These are phyloP conservation scores for Aegilops sharonensis DNA, from an alignment of 176 grass and related monocot genomes.

Conservation along the genomic window DNA sequence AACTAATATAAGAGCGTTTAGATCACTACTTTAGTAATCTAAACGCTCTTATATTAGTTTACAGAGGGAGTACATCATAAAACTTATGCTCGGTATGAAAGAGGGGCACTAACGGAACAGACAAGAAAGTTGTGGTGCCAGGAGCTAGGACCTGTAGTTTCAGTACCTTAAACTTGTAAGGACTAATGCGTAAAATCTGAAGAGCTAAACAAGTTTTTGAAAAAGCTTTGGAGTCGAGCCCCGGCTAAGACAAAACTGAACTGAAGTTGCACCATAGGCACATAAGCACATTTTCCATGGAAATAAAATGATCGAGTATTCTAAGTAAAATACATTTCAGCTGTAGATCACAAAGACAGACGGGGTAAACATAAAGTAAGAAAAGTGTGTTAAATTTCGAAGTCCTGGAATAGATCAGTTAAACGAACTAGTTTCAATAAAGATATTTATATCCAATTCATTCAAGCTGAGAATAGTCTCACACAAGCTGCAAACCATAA, in stretches of 20 bases:
- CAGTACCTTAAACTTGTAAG: not conserved
- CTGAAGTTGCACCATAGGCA: not conserved
- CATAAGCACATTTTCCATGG: not conserved
- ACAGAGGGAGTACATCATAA: not conserved
- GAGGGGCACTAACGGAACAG: not conserved
- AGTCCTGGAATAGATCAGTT: constrained; percentile 5
- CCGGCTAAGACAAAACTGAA: not conserved
- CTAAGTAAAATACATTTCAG: constrained; percentile 7
- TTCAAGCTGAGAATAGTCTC: not conserved
- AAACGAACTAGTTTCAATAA: constrained; percentile 11
- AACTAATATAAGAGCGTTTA: too few species aligned
- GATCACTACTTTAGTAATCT: too few species aligned
- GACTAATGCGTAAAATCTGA: not conserved
- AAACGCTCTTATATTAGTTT: too few species aligned
- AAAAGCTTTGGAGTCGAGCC: not conserved
- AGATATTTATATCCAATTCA: not conserved
- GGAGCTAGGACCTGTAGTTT: not conserved
- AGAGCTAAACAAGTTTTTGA: not conserved
- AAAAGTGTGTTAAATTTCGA: not conserved
- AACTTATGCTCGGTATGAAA: not conserved
- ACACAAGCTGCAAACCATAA: not conserved
- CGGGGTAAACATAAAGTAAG: not conserved
- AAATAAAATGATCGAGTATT: constrained; percentile 10
- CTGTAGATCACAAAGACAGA: not conserved
- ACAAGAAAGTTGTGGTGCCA: constrained; percentile 1